Evolutionary conservation across 805 yeast genomes (phyloP), one percentile per base, ranked within the genome.

Genomic region (Yamadazyma kitorensis): DNA sequence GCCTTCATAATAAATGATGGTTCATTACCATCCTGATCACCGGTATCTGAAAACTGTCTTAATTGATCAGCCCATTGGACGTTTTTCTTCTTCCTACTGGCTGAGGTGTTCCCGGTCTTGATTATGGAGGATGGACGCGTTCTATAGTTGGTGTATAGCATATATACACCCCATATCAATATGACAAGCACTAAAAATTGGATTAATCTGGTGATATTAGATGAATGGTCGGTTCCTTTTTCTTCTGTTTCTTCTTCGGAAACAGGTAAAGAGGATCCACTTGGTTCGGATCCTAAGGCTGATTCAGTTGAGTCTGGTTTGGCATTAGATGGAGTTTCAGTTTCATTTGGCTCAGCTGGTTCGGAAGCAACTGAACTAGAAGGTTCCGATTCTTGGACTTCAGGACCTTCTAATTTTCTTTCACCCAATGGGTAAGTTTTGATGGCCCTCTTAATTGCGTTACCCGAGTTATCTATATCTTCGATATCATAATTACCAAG

Each of bases 11-110:
- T 49, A 30, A 72, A 61, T 2, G 76, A 68, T 24, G 61, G 54
- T 20, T 53, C 56, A 24, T 57, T 36, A 11, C 39, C 45, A 17
- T 45, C 45, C 15, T 45, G 48, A 12, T 46, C 48, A 25, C 49
- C 58, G n/a, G 54, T 61, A 12, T 54, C 59, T 39, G 63, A 61
- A 38, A 56, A 57, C 26, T 48, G 50, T 37, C 63, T 47, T 36
- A 68, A 46, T 47, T 64, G 68, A 40, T 68, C 72, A 8, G 72
- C 72, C 74, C 74, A 68, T 49, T 61, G 72, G 11, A 68, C 74
- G 32, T 66, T 67, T 49, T 68, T 68, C 53, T 64, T 66, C 33
- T 54, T 59, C 1, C 59, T 57, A 10, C 56, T 34, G 4, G 59
- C 40, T n/a, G n/a, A n/a, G n/a, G n/a, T n/a, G n/a, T n/a, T n/a